phyloP scores from a whole-genome alignment of 257 asterid species.

The Gynochthodes officinalis region DNA sequence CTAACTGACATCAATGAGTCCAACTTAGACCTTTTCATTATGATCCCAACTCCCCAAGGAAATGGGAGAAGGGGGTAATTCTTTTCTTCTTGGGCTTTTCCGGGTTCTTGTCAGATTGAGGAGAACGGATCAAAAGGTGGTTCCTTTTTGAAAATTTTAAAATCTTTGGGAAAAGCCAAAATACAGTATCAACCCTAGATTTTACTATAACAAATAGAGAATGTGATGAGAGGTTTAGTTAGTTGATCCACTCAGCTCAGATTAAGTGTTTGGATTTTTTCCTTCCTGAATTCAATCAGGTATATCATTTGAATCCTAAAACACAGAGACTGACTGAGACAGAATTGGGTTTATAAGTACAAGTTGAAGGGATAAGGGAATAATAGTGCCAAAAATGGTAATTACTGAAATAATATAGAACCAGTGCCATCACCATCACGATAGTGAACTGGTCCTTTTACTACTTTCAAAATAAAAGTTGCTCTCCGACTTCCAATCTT shows the following conservation, averaged over 20 bases:
- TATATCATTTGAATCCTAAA: not conserved
- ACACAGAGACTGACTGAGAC: not conserved
- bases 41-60: constrained; percentile 28
- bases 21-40: constrained; percentile 57
- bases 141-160: not conserved
- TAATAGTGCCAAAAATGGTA: not conserved
- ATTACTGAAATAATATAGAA: not conserved
- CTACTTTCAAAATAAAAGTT: too few species aligned
- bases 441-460: too few species aligned
- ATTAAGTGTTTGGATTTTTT: not conserved
- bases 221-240: not conserved
- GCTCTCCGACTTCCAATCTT: too few species aligned
- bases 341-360: not conserved
- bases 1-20: constrained; percentile 71
- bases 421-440: not conserved
- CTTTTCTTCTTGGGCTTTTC: not conserved
- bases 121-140: not conserved
- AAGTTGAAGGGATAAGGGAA: not conserved
- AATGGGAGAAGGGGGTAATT: not conserved
- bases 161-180: not conserved
- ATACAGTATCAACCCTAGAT: constrained; percentile 4
- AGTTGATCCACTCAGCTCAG: constrained; percentile 1
- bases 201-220: not conserved
- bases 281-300: not conserved
- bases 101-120: constrained; percentile 2